Evolutionary conservation across 73 alveolate genomes (phyloP).

Genomic region (Paramecium sexaurelia): DNA sequence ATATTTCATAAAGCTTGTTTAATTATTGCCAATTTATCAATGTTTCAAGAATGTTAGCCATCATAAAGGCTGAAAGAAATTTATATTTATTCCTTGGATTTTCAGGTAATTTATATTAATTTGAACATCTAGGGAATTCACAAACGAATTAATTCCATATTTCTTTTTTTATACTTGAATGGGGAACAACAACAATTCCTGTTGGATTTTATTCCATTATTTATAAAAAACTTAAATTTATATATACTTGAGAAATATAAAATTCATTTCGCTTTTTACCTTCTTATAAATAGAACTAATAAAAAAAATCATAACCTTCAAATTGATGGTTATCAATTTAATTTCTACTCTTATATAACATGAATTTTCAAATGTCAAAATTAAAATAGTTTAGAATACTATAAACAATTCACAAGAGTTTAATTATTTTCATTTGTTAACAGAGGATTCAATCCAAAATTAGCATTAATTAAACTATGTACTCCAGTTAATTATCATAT

Average conservation of each 20-base stretch:
- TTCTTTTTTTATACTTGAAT: background rate
- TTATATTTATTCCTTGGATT: background rate
- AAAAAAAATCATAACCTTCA: no score
- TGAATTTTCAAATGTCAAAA: no score
- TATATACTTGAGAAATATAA: background rate
- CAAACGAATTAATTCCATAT: background rate
- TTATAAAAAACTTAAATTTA: background rate
- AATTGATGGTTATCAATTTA: no score
- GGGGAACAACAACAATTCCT: background rate
- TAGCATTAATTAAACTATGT: no score
- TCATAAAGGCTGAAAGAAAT: constrained; percentile 19
- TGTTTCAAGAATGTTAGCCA: background rate
- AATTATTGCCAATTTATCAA: background rate
- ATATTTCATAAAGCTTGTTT: background rate
- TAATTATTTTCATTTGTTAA: no score
- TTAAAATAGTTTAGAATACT: no score
- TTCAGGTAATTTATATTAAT: background rate
- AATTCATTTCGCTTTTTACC: background rate
- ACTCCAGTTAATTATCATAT: no score
- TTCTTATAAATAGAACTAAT: no score
- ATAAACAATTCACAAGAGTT: no score
- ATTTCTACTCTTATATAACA: no score
- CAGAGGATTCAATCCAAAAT: no score
- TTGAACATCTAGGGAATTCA: constrained; percentile 24
- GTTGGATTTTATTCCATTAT: background rate